Conservation (phyloP, 129 eudicot genomes). For the Silybum marianum region DNA sequence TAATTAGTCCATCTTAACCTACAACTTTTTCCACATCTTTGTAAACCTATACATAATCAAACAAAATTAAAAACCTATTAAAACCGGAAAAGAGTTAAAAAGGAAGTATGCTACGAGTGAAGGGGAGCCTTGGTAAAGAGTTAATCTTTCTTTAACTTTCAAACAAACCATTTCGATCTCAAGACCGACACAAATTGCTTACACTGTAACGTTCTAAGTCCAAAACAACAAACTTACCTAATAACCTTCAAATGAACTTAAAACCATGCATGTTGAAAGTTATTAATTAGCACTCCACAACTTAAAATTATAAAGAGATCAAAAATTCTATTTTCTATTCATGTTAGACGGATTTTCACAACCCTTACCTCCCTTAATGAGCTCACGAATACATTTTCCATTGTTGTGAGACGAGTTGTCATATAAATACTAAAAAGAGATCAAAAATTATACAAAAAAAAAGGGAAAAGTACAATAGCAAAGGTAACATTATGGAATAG, state of each 20-base stretch:
- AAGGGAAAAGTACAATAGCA: not conserved
- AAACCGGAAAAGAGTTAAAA: not conserved
- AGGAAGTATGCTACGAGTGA: not conserved
- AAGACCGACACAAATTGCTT: no score
- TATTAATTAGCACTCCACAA: not conserved
- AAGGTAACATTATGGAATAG: not conserved
- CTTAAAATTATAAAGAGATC: not conserved
- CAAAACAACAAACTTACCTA: not conserved
- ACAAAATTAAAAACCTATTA: not conserved
- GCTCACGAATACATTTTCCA: not conserved
- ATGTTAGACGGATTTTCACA: not conserved
- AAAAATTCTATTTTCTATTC: not conserved
- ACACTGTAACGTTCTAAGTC: not conserved
- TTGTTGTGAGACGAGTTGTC: not conserved
- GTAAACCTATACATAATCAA: constrained; percentile 12
- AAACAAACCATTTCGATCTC: not conserved
- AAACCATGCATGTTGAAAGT: not conserved
- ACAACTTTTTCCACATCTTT: constrained; percentile 17
- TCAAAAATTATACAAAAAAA: no score
- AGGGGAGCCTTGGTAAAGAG: not conserved
- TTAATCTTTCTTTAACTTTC: no score
- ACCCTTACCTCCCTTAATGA: no score
- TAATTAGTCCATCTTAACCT: constrained; percentile 15
- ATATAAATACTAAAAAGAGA: not conserved
- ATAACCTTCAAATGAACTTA: not conserved